Percentiles rank a stretch among this genome's conserved stretches.
Conservation (phyloP, 1,284 basidiomycete genomes). For the Fomitopsis palustris region DNA sequence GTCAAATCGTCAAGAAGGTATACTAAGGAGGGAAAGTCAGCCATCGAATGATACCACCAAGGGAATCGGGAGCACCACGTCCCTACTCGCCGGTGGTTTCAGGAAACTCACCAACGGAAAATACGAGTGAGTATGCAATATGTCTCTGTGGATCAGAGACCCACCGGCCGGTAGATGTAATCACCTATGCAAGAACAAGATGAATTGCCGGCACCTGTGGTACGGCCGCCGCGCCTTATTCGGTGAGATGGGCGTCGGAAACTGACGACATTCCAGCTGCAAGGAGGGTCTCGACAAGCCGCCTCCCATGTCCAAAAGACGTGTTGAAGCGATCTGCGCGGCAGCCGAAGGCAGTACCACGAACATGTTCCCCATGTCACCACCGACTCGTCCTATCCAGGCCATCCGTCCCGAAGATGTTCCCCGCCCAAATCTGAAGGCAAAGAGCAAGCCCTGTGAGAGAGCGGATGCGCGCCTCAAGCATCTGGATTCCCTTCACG, state of each 20-base stretch:
- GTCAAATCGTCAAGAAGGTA: not conserved
- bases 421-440: conserved; percentile 14
- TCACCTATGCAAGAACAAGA: conserved; percentile 77
- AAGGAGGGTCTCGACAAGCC: conserved; percentile 62
- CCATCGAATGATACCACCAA: not conserved
- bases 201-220: conserved; percentile 72
- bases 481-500: conserved; percentile 43
- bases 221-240: conserved; percentile 27
- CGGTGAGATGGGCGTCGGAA: not conserved
- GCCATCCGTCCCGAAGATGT: conserved; percentile 1
- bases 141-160: not conserved
- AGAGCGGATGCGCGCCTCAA: conserved; percentile 32
- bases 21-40: not conserved
- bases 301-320: conserved; percentile 35
- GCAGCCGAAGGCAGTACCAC: conserved; percentile 4
- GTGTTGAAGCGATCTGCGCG: conserved; percentile 17
- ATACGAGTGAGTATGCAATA: conserved; percentile 41
- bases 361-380: not conserved
- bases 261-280: conserved; percentile 44
- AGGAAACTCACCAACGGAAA: conserved; percentile 44
- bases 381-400: not conserved
- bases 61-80: not conserved
- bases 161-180: conserved; percentile 55
- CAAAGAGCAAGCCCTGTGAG: conserved; percentile 12
- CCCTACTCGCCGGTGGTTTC: conserved; percentile 2